Conservation (phyloP, 306 rosid genomes). For the Psophocarpus tetragonolobus region DNA sequence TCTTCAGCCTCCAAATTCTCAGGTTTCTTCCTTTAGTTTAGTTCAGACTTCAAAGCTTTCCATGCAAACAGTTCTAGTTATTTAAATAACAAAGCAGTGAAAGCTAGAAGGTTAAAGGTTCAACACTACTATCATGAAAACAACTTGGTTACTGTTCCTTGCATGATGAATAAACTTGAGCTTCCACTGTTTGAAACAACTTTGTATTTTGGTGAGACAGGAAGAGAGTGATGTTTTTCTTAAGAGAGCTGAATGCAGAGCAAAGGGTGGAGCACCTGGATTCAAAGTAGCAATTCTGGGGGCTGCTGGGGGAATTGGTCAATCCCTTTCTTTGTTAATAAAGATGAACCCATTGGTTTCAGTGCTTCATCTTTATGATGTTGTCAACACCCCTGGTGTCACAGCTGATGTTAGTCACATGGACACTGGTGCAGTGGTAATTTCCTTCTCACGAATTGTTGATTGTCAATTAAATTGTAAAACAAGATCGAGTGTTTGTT, state of each 20-base stretch:
- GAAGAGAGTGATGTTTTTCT: conserved; percentile 39
- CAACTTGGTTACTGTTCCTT: conserved; percentile 10
- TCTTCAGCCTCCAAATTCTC: conserved; percentile 65
- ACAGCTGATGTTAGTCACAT: conserved; percentile 96
- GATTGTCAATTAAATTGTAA: not conserved
- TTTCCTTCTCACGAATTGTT: not conserved
- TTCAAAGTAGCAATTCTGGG: conserved; percentile 91
- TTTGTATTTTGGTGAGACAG: conserved; percentile 22
- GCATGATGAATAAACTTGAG: not conserved
- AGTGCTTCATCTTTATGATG: conserved; percentile 96
- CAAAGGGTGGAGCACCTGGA: conserved; percentile 89
- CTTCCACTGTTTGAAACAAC: not conserved
- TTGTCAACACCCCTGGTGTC: conserved; percentile 91
- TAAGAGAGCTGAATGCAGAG: conserved; percentile 54
- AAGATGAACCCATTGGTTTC: conserved; percentile 95
- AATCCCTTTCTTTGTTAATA: conserved; percentile 83
- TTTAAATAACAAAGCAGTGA: no score
- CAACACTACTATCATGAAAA: no score
- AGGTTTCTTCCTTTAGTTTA: conserved; percentile 44
- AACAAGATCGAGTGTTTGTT: not conserved
- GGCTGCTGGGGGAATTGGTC: conserved; percentile 98
- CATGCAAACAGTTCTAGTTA: no score
- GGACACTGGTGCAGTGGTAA: conserved; percentile 98
- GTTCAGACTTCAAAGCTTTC: no score
- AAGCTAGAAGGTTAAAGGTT: no score